Conservation (phyloP, 371 early-diverging fungal genomes). For the Mortierella sp. region DNA sequence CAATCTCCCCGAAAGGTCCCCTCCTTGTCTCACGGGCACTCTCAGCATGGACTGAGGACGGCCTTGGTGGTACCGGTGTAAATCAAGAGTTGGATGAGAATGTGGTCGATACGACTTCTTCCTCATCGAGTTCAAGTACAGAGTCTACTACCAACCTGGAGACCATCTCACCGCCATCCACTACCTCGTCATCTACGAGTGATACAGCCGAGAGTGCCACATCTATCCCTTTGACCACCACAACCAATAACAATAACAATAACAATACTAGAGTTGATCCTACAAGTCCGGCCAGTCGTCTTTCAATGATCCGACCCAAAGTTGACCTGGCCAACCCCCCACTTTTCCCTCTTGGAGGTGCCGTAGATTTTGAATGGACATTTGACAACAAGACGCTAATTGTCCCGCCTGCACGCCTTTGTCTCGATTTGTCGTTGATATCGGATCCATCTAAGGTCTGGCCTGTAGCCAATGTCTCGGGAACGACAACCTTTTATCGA, state of each 20-base stretch:
- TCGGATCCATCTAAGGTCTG: slow-evolving; percentile 18
- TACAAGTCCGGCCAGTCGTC: slow-evolving; percentile 10
- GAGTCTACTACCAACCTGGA: no score
- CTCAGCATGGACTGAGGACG: no score
- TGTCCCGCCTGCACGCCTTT: slow-evolving; percentile 6
- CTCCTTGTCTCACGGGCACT: no score
- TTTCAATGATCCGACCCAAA: slow-evolving; percentile 21
- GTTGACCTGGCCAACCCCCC: slow-evolving; percentile 15
- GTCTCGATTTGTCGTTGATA: slow-evolving; percentile 8
- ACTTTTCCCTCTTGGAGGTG: slow-evolving; percentile 15
- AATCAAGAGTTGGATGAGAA: no score
- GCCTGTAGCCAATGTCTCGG: slow-evolving; percentile 20
- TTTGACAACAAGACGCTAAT: slow-evolving; percentile 22
- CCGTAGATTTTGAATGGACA: slow-evolving; percentile 20
- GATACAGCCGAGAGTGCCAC: not conserved
- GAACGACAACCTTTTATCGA: slow-evolving; percentile 6
- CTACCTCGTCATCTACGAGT: no score
- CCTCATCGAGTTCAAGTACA: no score
- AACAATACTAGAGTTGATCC: slow-evolving; percentile 2
- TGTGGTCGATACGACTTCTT: no score
- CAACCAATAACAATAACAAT: no score
- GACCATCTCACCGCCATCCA: no score
- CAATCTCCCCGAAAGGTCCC: no score
- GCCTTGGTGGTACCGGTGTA: no score
- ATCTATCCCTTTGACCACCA: not conserved